phyloP scores from a whole-genome alignment of 129 eudicot genomes.

The Ambrosia trifida region DNA sequence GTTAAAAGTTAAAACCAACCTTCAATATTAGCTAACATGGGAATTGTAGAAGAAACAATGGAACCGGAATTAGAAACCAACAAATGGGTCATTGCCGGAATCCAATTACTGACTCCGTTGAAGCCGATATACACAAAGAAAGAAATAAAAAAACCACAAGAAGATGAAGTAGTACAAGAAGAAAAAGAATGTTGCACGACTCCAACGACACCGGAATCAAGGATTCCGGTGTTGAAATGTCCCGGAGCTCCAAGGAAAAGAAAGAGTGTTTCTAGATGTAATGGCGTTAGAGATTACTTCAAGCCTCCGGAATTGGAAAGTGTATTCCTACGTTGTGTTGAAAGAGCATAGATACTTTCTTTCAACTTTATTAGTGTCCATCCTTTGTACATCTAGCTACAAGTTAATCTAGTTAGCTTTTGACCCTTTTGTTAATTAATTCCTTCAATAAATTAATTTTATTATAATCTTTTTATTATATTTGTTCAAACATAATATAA shows the following conservation, averaged over 20 bases:
- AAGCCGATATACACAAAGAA: conserved; percentile 55
- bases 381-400: neutral
- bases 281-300: conserved; percentile 57
- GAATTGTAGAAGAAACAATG: conserved; percentile 24
- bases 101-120: conserved; percentile 45
- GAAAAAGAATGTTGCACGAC: conserved; percentile 49
- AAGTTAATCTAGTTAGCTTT: conserved; percentile 17
- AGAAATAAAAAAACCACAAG: neutral
- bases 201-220: conserved; percentile 66
- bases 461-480: neutral
- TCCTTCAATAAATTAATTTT: conserved; percentile 3
- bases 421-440: neutral
- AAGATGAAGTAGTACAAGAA: conserved; percentile 14
- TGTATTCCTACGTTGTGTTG: conserved; percentile 48
- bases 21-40: conserved; percentile 28
- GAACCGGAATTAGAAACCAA: conserved; percentile 40
- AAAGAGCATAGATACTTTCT: conserved; percentile 34
- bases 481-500: neutral
- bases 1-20: neutral
- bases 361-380: neutral
- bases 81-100: conserved; percentile 56
- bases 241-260: conserved; percentile 82
- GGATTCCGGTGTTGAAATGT: conserved; percentile 49
- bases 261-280: conserved; percentile 41
- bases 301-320: conserved; percentile 72